phyloP scores from a whole-genome alignment of 305 asterid species.

The Fraxinus platypoda region DNA sequence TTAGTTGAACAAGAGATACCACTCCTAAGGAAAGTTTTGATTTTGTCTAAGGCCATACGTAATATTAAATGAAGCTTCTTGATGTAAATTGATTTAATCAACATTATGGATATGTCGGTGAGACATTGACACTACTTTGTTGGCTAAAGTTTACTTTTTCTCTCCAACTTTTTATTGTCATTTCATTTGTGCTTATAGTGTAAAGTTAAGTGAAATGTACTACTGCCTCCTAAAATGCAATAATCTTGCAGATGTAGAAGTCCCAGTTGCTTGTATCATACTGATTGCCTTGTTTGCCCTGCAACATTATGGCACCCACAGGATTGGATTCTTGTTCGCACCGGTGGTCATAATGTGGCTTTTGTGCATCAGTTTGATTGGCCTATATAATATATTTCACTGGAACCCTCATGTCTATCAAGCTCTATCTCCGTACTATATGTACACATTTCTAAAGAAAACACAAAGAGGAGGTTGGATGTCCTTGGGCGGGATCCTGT shows the following conservation, averaged over 20 bases:
- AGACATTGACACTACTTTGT: not conserved
- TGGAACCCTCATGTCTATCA: conserved; percentile 65
- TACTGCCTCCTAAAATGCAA: conserved; percentile 24
- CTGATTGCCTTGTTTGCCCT: conserved; percentile 70
- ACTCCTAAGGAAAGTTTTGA: conserved; percentile 2
- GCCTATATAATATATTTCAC: conserved; percentile 56
- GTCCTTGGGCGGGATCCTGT: conserved; percentile 34
- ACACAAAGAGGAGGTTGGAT: conserved; percentile 34
- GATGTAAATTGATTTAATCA: not conserved
- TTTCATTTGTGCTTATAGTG: not conserved
- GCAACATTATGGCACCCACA: conserved; percentile 81
- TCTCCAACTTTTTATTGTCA: not conserved
- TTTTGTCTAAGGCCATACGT: not conserved
- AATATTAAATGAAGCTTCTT: not conserved
- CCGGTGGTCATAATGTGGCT: conserved; percentile 75
- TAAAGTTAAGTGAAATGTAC: conserved; percentile 11
- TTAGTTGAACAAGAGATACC: not conserved
- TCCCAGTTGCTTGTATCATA: conserved; percentile 62
- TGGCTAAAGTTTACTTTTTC: not conserved
- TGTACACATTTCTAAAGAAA: conserved; percentile 36
- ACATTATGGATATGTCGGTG: not conserved
- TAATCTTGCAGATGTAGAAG: conserved; percentile 65
- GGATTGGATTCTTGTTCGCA: conserved; percentile 73
- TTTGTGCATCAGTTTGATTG: conserved; percentile 62
- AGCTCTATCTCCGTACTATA: conserved; percentile 70